phyloP scores from a whole-genome alignment of 495 filamentous ascomycete species.

The Astrocystis sublimbata region DNA sequence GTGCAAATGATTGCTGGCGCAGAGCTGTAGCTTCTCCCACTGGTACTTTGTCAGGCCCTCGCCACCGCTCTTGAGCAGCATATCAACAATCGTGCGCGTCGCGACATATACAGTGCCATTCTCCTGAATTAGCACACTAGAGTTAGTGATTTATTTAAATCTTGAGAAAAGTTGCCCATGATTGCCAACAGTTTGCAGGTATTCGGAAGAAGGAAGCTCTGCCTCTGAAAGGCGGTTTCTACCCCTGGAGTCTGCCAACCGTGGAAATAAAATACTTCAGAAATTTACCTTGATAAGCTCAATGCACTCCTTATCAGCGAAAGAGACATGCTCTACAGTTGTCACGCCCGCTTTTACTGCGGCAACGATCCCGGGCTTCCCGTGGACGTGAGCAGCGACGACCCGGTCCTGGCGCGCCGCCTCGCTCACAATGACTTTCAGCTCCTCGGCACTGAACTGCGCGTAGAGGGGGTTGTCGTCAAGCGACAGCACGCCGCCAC shows the following conservation, averaged over 20 bases:
- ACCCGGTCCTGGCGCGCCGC: slow-evolving; percentile 44
- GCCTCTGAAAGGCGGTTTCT: no score
- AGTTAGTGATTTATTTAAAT: no score
- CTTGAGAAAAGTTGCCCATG: no score
- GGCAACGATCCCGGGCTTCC: slow-evolving; percentile 53
- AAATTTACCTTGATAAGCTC: slow-evolving; percentile 50
- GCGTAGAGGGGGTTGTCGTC: slow-evolving; percentile 48
- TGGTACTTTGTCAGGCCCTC: slow-evolving; percentile 34
- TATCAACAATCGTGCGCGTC: slow-evolving; percentile 45
- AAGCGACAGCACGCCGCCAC: slow-evolving; percentile 48
- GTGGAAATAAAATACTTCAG: no score
- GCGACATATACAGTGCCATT: slow-evolving; percentile 47
- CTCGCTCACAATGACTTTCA: slow-evolving; percentile 51
- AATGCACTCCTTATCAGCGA: slow-evolving; percentile 49
- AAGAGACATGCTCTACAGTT: slow-evolving; percentile 51
- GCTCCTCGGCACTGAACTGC: slow-evolving; percentile 54
- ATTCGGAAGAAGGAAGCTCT: no score
- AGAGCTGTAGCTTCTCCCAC: slow-evolving; percentile 45
- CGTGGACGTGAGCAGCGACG: slow-evolving; percentile 54
- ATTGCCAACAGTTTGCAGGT: no score
- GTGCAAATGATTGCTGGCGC: slow-evolving; percentile 32
- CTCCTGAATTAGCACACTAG: no score
- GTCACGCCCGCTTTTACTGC: slow-evolving; percentile 47
- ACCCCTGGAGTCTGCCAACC: no score
- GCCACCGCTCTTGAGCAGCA: slow-evolving; percentile 32